These are phyloP conservation scores for Bromus sterilis DNA, from an alignment of 176 grass and related monocot species.

Conservation along the genomic window DNA sequence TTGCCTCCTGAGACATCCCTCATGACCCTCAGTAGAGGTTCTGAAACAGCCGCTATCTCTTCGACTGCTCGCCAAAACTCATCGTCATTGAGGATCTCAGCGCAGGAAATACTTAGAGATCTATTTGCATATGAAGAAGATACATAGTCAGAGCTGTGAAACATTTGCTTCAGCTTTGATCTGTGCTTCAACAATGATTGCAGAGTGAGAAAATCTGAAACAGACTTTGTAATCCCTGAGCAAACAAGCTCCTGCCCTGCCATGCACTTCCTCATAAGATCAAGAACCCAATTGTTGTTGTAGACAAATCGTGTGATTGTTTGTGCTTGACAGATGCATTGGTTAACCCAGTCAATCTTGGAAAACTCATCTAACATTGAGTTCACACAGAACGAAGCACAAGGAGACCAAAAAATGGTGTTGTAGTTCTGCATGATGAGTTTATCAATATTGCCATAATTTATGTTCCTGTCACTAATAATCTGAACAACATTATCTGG, in stretches of 20 bases:
- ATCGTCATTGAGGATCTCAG: constrained; percentile 60
- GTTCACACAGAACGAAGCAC: constrained; percentile 84
- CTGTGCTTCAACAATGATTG: constrained; percentile 68
- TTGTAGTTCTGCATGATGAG: constrained; percentile 88
- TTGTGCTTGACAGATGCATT: constrained; percentile 79
- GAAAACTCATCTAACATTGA: constrained; percentile 86
- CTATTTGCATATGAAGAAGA: constrained; percentile 66
- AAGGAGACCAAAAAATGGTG: constrained; percentile 80
- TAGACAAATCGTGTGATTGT: constrained; percentile 83
- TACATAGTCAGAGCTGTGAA: constrained; percentile 68
- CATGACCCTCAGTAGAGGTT: constrained; percentile 83
- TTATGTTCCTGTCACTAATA: constrained; percentile 64
- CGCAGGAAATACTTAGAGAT: constrained; percentile 49
- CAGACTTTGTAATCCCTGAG: constrained; percentile 75
- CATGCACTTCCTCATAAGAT: constrained; percentile 55
- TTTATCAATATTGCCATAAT: constrained; percentile 59
- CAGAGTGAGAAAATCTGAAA: constrained; percentile 81
- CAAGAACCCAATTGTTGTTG: constrained; percentile 73
- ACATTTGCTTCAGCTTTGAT: constrained; percentile 88
- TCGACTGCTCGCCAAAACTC: constrained; percentile 84
- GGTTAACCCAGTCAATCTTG: constrained; percentile 89
- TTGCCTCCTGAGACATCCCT: constrained; percentile 90
- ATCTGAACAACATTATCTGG: constrained; percentile 93
- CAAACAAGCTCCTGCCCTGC: constrained; percentile 68
- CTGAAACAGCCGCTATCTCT: constrained; percentile 86